phyloP scores from a whole-genome alignment of 768 basidiomycete species.

The Tremella yokohamensis region DNA sequence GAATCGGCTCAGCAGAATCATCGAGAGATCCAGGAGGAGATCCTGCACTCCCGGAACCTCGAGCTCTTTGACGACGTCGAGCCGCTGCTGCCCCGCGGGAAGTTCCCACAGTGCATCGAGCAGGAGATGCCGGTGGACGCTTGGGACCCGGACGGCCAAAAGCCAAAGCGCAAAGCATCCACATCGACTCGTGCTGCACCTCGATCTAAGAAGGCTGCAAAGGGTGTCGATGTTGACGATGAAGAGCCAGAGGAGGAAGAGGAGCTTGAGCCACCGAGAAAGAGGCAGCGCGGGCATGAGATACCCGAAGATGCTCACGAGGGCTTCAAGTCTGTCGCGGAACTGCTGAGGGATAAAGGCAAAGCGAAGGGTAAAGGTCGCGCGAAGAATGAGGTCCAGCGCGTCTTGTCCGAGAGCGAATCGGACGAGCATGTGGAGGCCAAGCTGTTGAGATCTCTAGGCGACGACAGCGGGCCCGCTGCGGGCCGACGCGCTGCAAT shows the following conservation, averaged over 20 bases:
- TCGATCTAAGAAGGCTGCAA: conserved; percentile 6
- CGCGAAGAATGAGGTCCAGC: conserved; percentile 7
- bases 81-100: conserved; percentile 72
- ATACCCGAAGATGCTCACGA: conserved; percentile 45
- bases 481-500: neutral
- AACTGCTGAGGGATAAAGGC: conserved; percentile 25
- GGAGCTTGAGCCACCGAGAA: conserved; percentile 56
- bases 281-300: conserved; percentile 35
- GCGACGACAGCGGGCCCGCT: conserved; percentile 9
- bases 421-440: conserved; percentile 16
- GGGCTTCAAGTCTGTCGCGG: conserved; percentile 46
- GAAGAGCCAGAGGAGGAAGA: conserved; percentile 47
- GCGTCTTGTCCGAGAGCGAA: conserved; percentile 13
- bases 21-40: conserved; percentile 80
- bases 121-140: conserved; percentile 73
- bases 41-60: conserved; percentile 76
- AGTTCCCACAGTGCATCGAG: conserved; percentile 73
- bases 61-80: conserved; percentile 92
- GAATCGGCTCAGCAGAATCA: conserved; percentile 81
- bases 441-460: too few relatives aligned
- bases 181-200: neutral
- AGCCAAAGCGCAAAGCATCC: conserved; percentile 20
- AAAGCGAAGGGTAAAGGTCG: conserved; percentile 9
- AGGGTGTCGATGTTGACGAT: neutral
- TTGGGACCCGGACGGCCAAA: conserved; percentile 42